Conservation (phyloP, 371 early-diverging fungal genomes). For the Mucor velutinosus region DNA sequence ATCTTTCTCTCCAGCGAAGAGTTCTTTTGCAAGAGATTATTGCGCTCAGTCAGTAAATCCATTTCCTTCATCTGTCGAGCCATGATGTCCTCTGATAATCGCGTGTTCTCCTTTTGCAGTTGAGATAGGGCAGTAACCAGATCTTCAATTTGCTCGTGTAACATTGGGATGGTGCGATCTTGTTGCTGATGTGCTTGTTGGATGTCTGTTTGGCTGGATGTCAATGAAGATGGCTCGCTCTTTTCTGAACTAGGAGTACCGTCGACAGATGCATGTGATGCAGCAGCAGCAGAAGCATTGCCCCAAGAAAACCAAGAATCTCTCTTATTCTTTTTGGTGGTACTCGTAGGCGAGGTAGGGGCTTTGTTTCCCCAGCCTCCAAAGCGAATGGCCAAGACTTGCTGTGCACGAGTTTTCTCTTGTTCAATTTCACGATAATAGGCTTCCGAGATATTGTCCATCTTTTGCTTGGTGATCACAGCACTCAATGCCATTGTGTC, state of each 20-base stretch:
- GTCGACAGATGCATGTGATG: background rate
- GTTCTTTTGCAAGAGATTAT: constrained; percentile 24
- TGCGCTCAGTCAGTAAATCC: constrained; percentile 36
- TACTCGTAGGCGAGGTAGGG: constrained; percentile 2
- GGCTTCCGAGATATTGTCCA: constrained; percentile 71
- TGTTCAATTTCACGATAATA: constrained; percentile 62
- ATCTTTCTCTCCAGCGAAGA: constrained; percentile 19
- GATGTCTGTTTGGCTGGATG: background rate
- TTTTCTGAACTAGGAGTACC: background rate
- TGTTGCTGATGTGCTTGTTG: constrained; percentile 1
- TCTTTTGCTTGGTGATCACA: constrained; percentile 68
- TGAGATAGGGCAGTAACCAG: constrained; percentile 58
- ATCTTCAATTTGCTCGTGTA: constrained; percentile 65
- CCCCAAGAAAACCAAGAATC: constrained; percentile 40
- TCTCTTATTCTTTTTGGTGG: constrained; percentile 17
- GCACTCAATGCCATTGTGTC: constrained; percentile 76
- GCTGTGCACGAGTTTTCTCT: constrained; percentile 57
- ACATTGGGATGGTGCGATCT: constrained; percentile 25
- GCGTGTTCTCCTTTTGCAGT: constrained; percentile 56
- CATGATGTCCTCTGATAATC: constrained; percentile 51
- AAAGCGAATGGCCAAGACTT: constrained; percentile 51
- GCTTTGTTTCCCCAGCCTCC: constrained; percentile 21
- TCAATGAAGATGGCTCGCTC: background rate
- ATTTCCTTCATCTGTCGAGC: constrained; percentile 55
- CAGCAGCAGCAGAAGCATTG: background rate